phyloP scores from a whole-genome alignment of 345 rosid genomes.

The Microthlaspi erraticum region DNA sequence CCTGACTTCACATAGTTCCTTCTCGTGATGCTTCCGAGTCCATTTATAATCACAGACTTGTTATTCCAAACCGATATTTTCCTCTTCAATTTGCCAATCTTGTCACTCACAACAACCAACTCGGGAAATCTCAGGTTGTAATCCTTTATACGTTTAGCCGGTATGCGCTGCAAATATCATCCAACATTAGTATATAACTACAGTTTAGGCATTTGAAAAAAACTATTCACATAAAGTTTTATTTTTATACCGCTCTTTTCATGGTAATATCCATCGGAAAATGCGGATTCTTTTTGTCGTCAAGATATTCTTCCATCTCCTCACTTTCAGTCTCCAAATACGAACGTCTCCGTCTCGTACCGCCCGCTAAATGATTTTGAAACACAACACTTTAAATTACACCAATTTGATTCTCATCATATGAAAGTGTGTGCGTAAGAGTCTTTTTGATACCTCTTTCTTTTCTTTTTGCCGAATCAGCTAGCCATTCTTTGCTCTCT shows the following conservation, averaged over 20 bases:
- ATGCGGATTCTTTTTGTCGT: neutral
- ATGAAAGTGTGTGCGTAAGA: neutral
- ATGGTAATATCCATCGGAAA: neutral
- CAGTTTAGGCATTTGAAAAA: no score
- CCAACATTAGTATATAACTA: no score
- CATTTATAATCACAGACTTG: neutral
- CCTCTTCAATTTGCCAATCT: neutral
- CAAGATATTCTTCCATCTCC: neutral
- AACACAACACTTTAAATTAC: neutral
- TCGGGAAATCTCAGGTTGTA: conserved; percentile 13
- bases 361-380: neutral
- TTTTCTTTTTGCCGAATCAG: neutral
- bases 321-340: neutral
- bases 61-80: neutral
- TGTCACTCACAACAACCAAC: conserved; percentile 9
- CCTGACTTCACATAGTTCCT: conserved; percentile 12
- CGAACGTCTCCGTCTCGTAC: neutral
- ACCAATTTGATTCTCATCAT: neutral
- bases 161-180: conserved; percentile 14
- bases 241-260: neutral
- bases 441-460: neutral
- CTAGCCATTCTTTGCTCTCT: neutral
- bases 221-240: no score
- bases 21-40: neutral
- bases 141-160: conserved; percentile 2